Evolutionary conservation across 805 yeast genomes (phyloP).

Genomic region (Candida orba): DNA sequence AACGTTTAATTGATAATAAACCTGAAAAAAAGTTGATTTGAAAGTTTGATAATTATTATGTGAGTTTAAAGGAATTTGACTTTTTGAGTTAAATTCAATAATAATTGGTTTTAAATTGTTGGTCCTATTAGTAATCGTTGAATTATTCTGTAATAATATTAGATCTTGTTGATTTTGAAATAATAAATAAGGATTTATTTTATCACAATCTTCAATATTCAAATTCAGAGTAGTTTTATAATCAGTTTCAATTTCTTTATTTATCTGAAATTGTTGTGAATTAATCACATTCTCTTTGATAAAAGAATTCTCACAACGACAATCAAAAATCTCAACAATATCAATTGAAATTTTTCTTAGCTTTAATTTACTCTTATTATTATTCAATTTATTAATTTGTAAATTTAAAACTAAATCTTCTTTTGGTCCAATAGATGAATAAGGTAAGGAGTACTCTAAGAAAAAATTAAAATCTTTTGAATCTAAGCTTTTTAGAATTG

Average conservation of each 20-base stretch:
- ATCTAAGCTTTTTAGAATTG: conserved; percentile 34
- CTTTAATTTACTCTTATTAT: conserved; percentile 20
- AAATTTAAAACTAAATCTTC: conserved; percentile 38
- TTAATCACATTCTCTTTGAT: conserved; percentile 37
- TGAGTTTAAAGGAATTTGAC: conserved; percentile 28
- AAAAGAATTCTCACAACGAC: conserved; percentile 31
- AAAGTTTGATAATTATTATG: conserved; percentile 41
- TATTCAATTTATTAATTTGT: conserved; percentile 30
- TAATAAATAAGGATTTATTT: conserved; percentile 19
- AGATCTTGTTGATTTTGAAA: conserved; percentile 26
- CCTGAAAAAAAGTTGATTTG: conserved; percentile 41
- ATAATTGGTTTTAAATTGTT: conserved; percentile 26
- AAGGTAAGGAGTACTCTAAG: conserved; percentile 40
- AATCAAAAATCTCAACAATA: conserved; percentile 45
- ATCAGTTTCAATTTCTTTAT: conserved; percentile 13
- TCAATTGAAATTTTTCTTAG: conserved; percentile 41
- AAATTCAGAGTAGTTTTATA: conserved; percentile 22
- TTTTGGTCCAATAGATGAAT: conserved; percentile 51
- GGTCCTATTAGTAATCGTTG: conserved; percentile 14
- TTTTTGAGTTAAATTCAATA: conserved; percentile 14
- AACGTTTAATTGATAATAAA: conserved; percentile 40
- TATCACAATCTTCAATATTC: conserved; percentile 4
- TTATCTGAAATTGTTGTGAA: conserved; percentile 11
- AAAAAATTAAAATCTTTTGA: conserved; percentile 44
- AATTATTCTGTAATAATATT: conserved; percentile 22